Conservation (phyloP, 352 stramenopile genomes). For the Blastocystis sp. region DNA sequence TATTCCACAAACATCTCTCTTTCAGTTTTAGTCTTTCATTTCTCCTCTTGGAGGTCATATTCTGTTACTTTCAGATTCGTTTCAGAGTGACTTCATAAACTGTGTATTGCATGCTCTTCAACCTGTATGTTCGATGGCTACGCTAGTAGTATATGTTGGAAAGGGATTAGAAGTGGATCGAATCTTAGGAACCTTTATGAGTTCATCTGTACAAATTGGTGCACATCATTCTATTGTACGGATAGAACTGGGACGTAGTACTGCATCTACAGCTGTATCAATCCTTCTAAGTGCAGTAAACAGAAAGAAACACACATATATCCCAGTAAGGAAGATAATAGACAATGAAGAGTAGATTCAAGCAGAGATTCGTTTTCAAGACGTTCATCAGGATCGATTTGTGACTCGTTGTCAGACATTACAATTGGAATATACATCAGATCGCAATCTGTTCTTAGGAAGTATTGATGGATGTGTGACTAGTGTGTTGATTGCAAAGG, state of each 20-base stretch:
- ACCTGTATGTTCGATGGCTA: not conserved
- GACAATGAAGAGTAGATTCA: not conserved
- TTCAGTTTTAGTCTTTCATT: not conserved
- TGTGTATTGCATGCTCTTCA: not conserved
- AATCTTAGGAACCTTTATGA: not conserved
- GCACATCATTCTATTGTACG: not conserved
- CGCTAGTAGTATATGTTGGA: not conserved
- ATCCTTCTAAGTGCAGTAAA: not conserved
- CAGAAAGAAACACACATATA: not conserved
- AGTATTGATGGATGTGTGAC: not conserved
- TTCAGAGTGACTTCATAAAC: conserved; percentile 23
- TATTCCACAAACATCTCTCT: not conserved
- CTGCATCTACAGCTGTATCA: not conserved
- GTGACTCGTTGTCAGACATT: conserved; percentile 14
- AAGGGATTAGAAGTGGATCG: not conserved
- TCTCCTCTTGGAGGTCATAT: not conserved
- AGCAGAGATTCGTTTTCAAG: not conserved
- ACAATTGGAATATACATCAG: not conserved
- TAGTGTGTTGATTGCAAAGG: conserved; percentile 13
- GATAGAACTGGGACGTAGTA: not conserved
- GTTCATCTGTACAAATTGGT: not conserved
- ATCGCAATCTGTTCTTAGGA: not conserved
- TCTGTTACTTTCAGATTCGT: too few species aligned
- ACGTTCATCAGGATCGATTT: not conserved
- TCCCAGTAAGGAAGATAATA: not conserved